Conservation (phyloP, 441 rosid species). For the Populus trichocarpa region DNA sequence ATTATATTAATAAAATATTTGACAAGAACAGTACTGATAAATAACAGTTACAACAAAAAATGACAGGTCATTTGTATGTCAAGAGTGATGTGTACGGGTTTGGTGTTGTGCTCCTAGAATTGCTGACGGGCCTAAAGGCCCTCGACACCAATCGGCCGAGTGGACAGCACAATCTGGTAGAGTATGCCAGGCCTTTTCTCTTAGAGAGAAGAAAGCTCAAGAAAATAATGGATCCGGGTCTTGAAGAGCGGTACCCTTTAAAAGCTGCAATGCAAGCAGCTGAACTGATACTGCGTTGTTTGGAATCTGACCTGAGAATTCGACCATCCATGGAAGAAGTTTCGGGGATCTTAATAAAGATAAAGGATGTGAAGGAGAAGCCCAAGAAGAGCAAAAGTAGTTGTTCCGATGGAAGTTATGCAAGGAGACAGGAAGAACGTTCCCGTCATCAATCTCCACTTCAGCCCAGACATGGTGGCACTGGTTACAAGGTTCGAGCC, state of each 20-base stretch:
- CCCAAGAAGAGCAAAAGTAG: conserved; percentile 29
- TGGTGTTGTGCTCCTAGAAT: conserved; percentile 77
- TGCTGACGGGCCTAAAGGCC: conserved; percentile 66
- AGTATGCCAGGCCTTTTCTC: conserved; percentile 55
- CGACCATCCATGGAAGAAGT: conserved; percentile 84
- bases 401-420: background rate
- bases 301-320: conserved; percentile 54
- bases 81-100: conserved; percentile 88
- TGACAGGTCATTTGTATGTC: conserved; percentile 74
- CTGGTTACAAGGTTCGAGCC: background rate
- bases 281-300: conserved; percentile 45
- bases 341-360: conserved; percentile 31
- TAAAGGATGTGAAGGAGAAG: conserved; percentile 31
- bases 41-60: background rate
- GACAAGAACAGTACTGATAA: background rate
- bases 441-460: background rate
- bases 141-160: conserved; percentile 56
- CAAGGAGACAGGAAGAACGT: background rate
- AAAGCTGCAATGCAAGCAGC: conserved; percentile 47
- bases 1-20: too few relatives aligned
- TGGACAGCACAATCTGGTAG: conserved; percentile 43
- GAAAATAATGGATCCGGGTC: conserved; percentile 66
- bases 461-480: conserved; percentile 11
- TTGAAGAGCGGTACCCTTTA: conserved; percentile 50
- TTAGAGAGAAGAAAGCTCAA: conserved; percentile 42